Evolutionary conservation across 495 filamentous ascomycete genomes (phyloP).

Genomic region (Cercophora sp.): DNA sequence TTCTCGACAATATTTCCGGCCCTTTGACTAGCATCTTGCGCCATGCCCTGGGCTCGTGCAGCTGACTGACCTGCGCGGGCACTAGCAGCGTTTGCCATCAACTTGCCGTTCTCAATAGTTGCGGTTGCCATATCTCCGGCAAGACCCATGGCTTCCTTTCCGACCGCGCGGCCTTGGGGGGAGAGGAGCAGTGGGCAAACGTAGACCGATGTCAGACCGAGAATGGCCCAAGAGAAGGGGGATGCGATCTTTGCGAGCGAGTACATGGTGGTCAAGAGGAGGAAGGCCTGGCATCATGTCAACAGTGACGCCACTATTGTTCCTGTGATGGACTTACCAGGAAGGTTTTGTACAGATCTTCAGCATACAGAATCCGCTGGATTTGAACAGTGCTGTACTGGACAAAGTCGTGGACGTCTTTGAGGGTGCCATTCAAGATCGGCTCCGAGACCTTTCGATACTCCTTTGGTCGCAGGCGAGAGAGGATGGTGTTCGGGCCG

Average conservation of each 20-base stretch:
- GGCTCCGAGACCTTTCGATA: background rate
- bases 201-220: background rate
- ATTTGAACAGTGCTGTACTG: background rate
- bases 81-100: too few relatives aligned
- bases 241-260: background rate
- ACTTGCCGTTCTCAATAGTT: too few relatives aligned
- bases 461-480: background rate
- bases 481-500: slow-evolving; percentile 3
- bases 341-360: background rate
- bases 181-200: background rate
- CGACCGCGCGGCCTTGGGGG: background rate
- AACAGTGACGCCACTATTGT: background rate
- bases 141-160: background rate
- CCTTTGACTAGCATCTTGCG: too few relatives aligned
- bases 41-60: too few relatives aligned
- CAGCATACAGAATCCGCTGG: background rate
- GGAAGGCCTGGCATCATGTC: background rate
- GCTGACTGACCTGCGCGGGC: too few relatives aligned
- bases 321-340: background rate
- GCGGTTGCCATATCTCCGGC: background rate
- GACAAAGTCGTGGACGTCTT: slow-evolving; percentile 1
- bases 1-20: too few relatives aligned
- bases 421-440: background rate
- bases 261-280: background rate
- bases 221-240: background rate